Conservation (phyloP, 129 eudicot species). For the Artemisia argyi region DNA sequence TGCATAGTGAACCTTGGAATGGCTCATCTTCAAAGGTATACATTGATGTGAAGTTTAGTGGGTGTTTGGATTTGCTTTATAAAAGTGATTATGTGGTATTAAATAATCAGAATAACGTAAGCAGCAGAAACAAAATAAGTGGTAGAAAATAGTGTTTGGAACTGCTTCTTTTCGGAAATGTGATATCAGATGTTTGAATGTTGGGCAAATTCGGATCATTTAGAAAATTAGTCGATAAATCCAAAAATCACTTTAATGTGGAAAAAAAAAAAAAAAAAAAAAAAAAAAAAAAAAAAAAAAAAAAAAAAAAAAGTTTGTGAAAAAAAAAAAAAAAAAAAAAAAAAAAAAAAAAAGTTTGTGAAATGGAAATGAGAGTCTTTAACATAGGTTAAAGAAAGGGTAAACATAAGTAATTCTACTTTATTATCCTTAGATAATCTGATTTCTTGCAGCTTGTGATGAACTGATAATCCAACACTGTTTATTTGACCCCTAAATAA, state of each 20-base stretch:
- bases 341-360: too few relatives aligned
- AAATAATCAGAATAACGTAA: background rate
- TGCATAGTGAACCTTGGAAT: slow-evolving; percentile 94
- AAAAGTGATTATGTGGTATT: background rate
- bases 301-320: too few relatives aligned
- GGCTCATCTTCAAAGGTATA: slow-evolving; percentile 97
- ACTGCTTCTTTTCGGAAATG: background rate
- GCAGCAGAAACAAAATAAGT: background rate
- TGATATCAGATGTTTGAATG: background rate
- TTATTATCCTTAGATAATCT: background rate
- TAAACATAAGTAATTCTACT: background rate
- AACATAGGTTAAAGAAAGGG: background rate
- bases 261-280: too few relatives aligned
- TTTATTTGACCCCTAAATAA: background rate
- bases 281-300: too few relatives aligned
- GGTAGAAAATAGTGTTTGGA: slow-evolving; percentile 1
- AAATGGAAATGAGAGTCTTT: background rate
- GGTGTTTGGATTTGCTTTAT: background rate
- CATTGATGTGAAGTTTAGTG: background rate
- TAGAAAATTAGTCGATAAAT: background rate
- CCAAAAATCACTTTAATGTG: background rate
- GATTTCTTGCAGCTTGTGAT: background rate
- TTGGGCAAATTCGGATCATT: background rate
- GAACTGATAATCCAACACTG: background rate
- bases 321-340: too few relatives aligned